A percentile compares a stretch with the other conserved stretches of the same genome.
Evolutionary conservation across 1,284 basidiomycete genomes (phyloP).

Genomic region (Leccinum huronense): DNA sequence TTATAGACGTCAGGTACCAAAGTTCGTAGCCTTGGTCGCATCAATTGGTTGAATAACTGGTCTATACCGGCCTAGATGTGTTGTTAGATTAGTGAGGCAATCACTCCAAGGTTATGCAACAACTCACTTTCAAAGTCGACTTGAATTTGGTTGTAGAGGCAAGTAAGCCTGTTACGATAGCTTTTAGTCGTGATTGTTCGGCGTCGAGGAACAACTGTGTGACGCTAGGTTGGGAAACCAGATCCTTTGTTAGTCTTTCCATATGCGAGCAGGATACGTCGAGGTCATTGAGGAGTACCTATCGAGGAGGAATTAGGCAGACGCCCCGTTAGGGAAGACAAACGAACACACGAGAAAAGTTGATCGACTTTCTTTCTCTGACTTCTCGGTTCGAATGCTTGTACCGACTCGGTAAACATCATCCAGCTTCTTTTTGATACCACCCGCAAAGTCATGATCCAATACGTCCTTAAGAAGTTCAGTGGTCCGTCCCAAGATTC

Average conservation of each 20-base stretch:
- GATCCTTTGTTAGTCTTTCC: conserved; percentile 75
- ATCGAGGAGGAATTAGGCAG: conserved; percentile 11
- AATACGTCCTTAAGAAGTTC: conserved; percentile 69
- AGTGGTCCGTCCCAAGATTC: conserved; percentile 57
- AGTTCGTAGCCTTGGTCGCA: conserved; percentile 81
- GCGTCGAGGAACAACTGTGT: conserved; percentile 66
- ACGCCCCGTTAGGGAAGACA: conserved; percentile 1
- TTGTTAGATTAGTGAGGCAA: conserved; percentile 8
- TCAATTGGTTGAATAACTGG: conserved; percentile 90
- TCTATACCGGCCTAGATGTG: conserved; percentile 75
- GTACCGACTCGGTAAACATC: conserved; percentile 71
- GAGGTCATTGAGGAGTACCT: conserved; percentile 88
- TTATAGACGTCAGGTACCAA: conserved; percentile 87
- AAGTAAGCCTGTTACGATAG: conserved; percentile 50
- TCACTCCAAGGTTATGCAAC: conserved; percentile 3
- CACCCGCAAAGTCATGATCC: conserved; percentile 76
- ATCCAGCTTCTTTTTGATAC: conserved; percentile 82
- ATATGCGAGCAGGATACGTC: conserved; percentile 86
- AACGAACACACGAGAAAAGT: conserved; percentile 72
- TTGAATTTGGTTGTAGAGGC: conserved; percentile 63
- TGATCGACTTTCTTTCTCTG: conserved; percentile 73
- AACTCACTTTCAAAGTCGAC: conserved; percentile 62
- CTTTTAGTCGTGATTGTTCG: conserved; percentile 53
- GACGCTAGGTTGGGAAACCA: conserved; percentile 56
- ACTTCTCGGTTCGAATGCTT: conserved; percentile 61